Conservation (phyloP, 345 rosid genomes). For the Aurinia saxatilis region DNA sequence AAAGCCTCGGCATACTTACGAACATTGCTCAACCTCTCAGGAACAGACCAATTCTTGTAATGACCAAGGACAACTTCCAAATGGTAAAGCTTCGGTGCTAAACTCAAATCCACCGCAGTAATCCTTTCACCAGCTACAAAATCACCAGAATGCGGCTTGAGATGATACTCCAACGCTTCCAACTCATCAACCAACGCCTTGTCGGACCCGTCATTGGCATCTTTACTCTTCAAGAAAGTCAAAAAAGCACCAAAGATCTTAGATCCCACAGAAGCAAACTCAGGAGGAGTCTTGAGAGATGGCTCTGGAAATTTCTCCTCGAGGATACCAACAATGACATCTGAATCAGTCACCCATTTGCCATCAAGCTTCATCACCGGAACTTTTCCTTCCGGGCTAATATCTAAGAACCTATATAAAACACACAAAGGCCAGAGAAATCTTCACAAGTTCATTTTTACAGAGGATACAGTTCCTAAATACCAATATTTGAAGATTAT, state of each 20-base stretch:
- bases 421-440: too few relatives aligned
- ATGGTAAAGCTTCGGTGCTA: conserved; percentile 90
- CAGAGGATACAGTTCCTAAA: too few relatives aligned
- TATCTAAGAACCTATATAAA: conserved; percentile 81
- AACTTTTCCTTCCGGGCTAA: conserved; percentile 75
- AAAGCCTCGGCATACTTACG: conserved; percentile 45
- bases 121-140: conserved; percentile 71
- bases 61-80: conserved; percentile 70
- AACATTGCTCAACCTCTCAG: conserved; percentile 53
- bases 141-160: conserved; percentile 70
- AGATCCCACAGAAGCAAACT: conserved; percentile 63
- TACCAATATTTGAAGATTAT: too few relatives aligned
- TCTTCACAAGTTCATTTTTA: too few relatives aligned
- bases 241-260: conserved; percentile 58
- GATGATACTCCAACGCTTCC: conserved; percentile 69
- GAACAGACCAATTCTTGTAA: conserved; percentile 82
- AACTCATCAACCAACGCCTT: conserved; percentile 68
- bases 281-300: conserved; percentile 61
- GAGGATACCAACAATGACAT: conserved; percentile 60
- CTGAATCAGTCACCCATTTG: conserved; percentile 85
- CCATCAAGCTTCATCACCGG: conserved; percentile 73
- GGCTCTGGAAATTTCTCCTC: conserved; percentile 81
- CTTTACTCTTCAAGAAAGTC: conserved; percentile 76
- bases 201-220: conserved; percentile 66
- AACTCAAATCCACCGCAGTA: conserved; percentile 64